Percentiles rank a stretch among this genome's conserved stretches.
These are phyloP conservation scores for Cladosporium sphaerospermum DNA, from an alignment of 2,329 filamentous ascomycete species.

Conservation along the genomic window DNA sequence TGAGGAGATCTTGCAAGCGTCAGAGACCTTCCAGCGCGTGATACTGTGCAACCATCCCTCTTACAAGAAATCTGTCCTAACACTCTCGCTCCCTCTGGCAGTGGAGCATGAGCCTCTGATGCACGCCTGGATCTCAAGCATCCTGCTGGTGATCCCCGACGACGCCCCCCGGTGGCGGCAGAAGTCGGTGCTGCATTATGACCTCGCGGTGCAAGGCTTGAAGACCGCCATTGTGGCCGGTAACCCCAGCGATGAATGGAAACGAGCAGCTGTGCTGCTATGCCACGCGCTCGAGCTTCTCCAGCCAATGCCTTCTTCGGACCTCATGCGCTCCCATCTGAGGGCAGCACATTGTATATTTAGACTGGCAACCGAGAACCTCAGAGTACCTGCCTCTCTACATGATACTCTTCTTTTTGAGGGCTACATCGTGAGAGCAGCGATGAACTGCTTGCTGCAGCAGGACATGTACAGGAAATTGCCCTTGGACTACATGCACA, in stretches of 20 bases:
- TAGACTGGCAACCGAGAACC: background rate
- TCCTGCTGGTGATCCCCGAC: slow-evolving; percentile 12
- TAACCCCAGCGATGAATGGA: slow-evolving; percentile 11
- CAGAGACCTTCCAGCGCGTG: slow-evolving; percentile 13
- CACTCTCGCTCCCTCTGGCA: slow-evolving; percentile 12
- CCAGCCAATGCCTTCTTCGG: slow-evolving; percentile 7
- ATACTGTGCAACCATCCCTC: slow-evolving; percentile 13
- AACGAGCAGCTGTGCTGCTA: slow-evolving; percentile 16
- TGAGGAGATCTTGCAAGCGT: slow-evolving; percentile 9
- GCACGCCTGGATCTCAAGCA: slow-evolving; percentile 17
- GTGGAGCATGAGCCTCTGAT: slow-evolving; percentile 14
- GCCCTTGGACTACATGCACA: slow-evolving; percentile 7
- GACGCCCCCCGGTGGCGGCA: slow-evolving; percentile 1
- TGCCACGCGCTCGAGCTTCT: slow-evolving; percentile 17
- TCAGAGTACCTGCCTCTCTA: background rate
- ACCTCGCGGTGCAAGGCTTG: slow-evolving; percentile 9
- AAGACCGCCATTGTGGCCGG: background rate
- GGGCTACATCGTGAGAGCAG: slow-evolving; percentile 18
- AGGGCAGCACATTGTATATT: slow-evolving; percentile 15
- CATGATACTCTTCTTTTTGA: slow-evolving; percentile 18
- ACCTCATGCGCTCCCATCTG: slow-evolving; percentile 12
- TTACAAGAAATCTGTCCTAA: slow-evolving; percentile 13
- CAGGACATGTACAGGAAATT: slow-evolving; percentile 10
- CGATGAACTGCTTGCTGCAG: slow-evolving; percentile 16
- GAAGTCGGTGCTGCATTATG: slow-evolving; percentile 17